Evolutionary conservation across 345 rosid species (phyloP).

Genomic region (Arabis hirsuta): DNA sequence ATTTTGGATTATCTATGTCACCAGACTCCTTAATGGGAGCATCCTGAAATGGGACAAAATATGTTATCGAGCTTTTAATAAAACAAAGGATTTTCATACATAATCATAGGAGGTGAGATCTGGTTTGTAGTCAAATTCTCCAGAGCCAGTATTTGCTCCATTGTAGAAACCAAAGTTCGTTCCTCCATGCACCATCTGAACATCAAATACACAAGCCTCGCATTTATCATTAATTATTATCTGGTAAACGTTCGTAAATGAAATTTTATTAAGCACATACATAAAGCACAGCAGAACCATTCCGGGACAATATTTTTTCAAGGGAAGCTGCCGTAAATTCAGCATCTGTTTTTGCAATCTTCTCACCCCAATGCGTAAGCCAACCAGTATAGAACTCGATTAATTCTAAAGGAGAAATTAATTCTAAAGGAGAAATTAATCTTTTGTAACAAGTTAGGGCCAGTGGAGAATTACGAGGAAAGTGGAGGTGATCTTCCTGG

Average conservation of each 20-base stretch:
- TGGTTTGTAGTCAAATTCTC: slow-evolving; percentile 75
- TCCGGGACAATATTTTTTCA: slow-evolving; percentile 70
- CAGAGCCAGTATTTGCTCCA: slow-evolving; percentile 85
- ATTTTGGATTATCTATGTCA: slow-evolving; percentile 76
- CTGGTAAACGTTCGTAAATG: neutral
- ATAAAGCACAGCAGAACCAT: slow-evolving; percentile 96
- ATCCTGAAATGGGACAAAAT: slow-evolving; percentile 55
- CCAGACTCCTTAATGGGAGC: slow-evolving; percentile 96
- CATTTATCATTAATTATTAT: neutral
- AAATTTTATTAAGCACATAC: slow-evolving; percentile 50
- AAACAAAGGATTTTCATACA: slow-evolving; percentile 49
- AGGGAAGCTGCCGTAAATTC: slow-evolving; percentile 69
- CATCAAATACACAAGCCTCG: slow-evolving; percentile 26
- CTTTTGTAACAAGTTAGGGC: neutral
- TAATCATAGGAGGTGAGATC: slow-evolving; percentile 97
- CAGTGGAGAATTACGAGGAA: slow-evolving; percentile 63
- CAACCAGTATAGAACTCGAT: slow-evolving; percentile 98
- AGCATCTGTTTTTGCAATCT: slow-evolving; percentile 67
- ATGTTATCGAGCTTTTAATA: slow-evolving; percentile 8
- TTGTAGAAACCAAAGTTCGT: slow-evolving; percentile 94
- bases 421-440: neutral
- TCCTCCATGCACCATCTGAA: slow-evolving; percentile 99
- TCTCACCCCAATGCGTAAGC: slow-evolving; percentile 98
- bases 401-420: slow-evolving; percentile 29
- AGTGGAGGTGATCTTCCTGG: slow-evolving; percentile 97